Conservation (phyloP, 768 basidiomycete genomes). For the Dioszegia crocea region DNA sequence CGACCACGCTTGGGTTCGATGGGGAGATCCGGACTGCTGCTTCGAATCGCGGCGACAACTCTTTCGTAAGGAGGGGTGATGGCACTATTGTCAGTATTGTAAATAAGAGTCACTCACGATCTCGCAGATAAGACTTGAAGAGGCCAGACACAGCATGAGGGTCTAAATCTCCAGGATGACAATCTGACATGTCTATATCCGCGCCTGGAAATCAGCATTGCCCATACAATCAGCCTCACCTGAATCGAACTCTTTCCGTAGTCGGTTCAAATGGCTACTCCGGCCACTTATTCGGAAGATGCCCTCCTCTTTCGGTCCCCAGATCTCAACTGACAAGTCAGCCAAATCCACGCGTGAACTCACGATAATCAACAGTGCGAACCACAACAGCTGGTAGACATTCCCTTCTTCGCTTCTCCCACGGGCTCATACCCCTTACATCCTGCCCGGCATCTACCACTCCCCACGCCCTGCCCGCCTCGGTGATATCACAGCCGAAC, state of each 20-base stretch:
- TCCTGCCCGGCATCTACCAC: constrained; percentile 19
- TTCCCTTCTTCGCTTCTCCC: constrained; percentile 21
- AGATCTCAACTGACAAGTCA: constrained; percentile 31
- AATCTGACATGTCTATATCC: constrained; percentile 76
- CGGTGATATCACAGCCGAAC: constrained; percentile 40
- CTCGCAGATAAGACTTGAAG: constrained; percentile 87
- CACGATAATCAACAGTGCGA: constrained; percentile 45
- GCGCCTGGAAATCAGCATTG: constrained; percentile 57
- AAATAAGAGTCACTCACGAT: constrained; percentile 61
- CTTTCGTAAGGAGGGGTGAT: constrained; percentile 72
- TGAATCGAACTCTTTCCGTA: constrained; percentile 76
- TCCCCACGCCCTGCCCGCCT: constrained; percentile 31
- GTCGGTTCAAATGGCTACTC: constrained; percentile 68
- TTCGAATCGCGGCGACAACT: constrained; percentile 71
- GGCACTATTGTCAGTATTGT: constrained; percentile 60
- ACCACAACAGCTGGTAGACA: constrained; percentile 44
- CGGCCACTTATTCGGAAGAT: constrained; percentile 71
- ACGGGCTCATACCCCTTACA: constrained; percentile 9
- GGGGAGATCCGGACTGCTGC: constrained; percentile 56
- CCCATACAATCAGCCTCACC: constrained; percentile 52
- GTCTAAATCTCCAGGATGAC: constrained; percentile 79
- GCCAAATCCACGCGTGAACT: constrained; percentile 12
- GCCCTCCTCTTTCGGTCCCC: constrained; percentile 49
- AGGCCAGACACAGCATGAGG: constrained; percentile 90
- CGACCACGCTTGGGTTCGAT: constrained; percentile 22